These are phyloP conservation scores for Pleurozium schreberi DNA, from an alignment of 225 moss, liverwort and hornwort species.

Conservation along the genomic window DNA sequence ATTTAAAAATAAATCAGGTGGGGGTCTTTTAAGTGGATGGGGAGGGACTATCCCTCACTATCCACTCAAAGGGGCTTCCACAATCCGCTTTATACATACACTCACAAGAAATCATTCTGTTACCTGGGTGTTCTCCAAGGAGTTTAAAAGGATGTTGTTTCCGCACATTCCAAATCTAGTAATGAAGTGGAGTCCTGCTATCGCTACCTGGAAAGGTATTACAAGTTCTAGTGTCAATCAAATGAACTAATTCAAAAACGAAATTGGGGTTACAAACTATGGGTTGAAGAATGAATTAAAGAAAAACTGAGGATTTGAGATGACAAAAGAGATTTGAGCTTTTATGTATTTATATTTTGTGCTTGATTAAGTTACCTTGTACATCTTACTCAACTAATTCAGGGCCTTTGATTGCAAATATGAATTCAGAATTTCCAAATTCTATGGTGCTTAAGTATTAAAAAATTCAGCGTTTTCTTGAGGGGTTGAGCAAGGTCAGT, in stretches of 20 bases:
- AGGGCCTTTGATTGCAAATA: too few relatives aligned
- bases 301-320: background rate
- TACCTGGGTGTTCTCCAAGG: constrained; percentile 69
- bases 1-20: too few relatives aligned
- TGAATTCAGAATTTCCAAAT: too few relatives aligned
- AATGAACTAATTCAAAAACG: background rate
- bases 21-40: too few relatives aligned
- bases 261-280: background rate
- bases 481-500: constrained; percentile 10
- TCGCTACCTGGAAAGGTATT: constrained; percentile 51
- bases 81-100: background rate
- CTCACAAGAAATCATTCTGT: background rate
- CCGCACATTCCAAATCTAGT: constrained; percentile 84
- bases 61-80: too few relatives aligned
- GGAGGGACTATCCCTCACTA: too few relatives aligned
- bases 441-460: too few relatives aligned
- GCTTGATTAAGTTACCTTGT: too few relatives aligned
- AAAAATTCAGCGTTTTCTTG: background rate
- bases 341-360: background rate
- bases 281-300: background rate
- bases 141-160: constrained; percentile 66
- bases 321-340: background rate
- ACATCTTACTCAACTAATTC: too few relatives aligned
- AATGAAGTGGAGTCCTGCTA: constrained; percentile 83
- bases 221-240: background rate